Conservation (phyloP, 768 basidiomycete genomes). For the Strobilomyces dryophilus region DNA sequence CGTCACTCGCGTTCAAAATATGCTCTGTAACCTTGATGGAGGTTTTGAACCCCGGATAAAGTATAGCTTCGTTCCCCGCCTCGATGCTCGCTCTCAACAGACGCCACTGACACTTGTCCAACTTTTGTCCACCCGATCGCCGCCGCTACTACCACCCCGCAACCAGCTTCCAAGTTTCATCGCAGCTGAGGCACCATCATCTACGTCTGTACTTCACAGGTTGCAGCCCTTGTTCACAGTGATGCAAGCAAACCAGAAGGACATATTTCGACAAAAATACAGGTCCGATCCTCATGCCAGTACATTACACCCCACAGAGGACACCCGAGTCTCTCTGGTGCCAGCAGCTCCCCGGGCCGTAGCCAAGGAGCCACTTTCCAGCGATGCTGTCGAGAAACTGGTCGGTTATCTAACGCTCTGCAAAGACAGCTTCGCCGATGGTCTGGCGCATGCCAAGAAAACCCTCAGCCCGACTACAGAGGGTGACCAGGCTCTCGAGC, state of each 20-base stretch:
- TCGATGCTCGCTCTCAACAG: not conserved
- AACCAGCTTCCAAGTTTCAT: not conserved
- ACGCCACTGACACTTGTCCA: not conserved
- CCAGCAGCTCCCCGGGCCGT: no score
- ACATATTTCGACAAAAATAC: not conserved
- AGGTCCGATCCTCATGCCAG: no score
- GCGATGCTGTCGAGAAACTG: not conserved
- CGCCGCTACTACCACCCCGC: not conserved
- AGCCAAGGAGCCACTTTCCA: no score
- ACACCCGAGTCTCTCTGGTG: no score
- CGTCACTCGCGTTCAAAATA: not conserved
- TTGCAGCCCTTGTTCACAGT: slow-evolving; percentile 1
- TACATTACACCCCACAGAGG: no score
- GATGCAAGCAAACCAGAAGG: not conserved
- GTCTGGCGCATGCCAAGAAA: not conserved
- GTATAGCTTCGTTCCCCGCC: not conserved
- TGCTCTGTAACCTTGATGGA: not conserved
- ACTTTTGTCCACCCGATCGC: not conserved
- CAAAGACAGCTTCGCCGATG: not conserved
- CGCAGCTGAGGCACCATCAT: not conserved
- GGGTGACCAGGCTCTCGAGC: not conserved
- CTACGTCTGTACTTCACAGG: not conserved
- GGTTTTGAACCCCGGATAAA: no score
- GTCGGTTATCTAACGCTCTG: not conserved
- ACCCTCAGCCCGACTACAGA: not conserved